Evolutionary conservation across 1,139 yeast genomes (phyloP).

Genomic region (Hansenula sp.): DNA sequence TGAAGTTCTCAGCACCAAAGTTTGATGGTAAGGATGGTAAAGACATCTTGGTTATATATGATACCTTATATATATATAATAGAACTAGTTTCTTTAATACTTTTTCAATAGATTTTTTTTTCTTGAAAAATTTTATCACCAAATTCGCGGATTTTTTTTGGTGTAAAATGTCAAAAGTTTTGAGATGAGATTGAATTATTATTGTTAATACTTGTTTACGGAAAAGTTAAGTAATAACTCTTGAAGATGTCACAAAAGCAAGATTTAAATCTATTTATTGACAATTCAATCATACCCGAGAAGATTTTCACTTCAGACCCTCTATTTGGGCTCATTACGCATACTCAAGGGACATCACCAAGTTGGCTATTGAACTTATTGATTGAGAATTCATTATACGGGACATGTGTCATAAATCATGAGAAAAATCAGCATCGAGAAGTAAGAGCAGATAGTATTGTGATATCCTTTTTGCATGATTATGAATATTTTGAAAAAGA

Average conservation of each 20-base stretch:
- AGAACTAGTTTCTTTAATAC: not conserved
- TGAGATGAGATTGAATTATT: not conserved
- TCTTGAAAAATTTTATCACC: not conserved
- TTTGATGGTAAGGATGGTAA: constrained; percentile 33
- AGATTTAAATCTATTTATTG: constrained; percentile 53
- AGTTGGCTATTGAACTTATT: constrained; percentile 53
- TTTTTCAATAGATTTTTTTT: not conserved
- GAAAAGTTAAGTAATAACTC: not conserved
- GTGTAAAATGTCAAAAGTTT: not conserved
- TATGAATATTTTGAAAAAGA: constrained; percentile 32
- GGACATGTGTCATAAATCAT: constrained; percentile 20
- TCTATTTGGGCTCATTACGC: constrained; percentile 44
- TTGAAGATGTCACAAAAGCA: constrained; percentile 41
- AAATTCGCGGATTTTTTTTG: too few species aligned
- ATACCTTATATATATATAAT: not conserved
- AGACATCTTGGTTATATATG: constrained; percentile 19
- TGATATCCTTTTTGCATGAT: constrained; percentile 42
- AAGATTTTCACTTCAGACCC: constrained; percentile 23
- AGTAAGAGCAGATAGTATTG: constrained; percentile 27
- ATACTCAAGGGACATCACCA: constrained; percentile 60
- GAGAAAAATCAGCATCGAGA: constrained; percentile 12
- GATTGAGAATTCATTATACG: constrained; percentile 27
- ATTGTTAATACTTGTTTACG: not conserved
- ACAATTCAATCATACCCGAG: constrained; percentile 42
- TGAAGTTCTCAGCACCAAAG: constrained; percentile 45